phyloP scores from a whole-genome alignment of 441 rosid genomes.

The Gossypium schwendimanii region DNA sequence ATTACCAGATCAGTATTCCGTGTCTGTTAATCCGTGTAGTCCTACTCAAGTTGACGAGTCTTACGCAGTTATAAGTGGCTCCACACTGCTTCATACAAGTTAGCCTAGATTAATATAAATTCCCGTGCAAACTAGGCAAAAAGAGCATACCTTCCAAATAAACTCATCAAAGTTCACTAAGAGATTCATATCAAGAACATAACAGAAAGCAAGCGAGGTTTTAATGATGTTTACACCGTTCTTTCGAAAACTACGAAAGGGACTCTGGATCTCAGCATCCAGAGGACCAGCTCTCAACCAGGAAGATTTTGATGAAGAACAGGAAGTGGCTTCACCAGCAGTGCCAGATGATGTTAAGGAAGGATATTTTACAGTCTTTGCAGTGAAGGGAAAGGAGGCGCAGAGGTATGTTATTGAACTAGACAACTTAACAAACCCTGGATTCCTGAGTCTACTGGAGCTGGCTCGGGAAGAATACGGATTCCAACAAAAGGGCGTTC shows the following conservation, averaged over 20 bases:
- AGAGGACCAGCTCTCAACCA: background rate
- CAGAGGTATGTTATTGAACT: conserved; percentile 25
- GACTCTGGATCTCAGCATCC: background rate
- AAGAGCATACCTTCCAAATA: background rate
- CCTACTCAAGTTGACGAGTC: background rate
- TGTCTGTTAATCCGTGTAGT: background rate
- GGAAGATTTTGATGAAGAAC: background rate
- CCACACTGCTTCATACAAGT: background rate
- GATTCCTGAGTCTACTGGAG: conserved; percentile 25
- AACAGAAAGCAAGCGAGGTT: background rate
- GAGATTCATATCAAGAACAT: background rate
- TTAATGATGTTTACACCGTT: background rate
- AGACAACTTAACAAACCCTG: conserved; percentile 24
- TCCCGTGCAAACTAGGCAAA: background rate
- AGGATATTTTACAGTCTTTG: conserved; percentile 25
- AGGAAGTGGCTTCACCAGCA: background rate
- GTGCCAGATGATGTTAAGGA: conserved; percentile 23
- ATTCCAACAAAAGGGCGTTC: conserved; percentile 28
- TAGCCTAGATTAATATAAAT: background rate
- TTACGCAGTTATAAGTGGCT: background rate
- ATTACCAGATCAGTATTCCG: background rate
- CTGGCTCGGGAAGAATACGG: conserved; percentile 36
- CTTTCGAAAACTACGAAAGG: conserved; percentile 4
- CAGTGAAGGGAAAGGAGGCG: conserved; percentile 14
- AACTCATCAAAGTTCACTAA: background rate